A percentile compares a stretch with the other conserved stretches of the same genome.
Evolutionary conservation across 768 basidiomycete genomes (phyloP).

Genomic region (Boletus rex-veris): DNA sequence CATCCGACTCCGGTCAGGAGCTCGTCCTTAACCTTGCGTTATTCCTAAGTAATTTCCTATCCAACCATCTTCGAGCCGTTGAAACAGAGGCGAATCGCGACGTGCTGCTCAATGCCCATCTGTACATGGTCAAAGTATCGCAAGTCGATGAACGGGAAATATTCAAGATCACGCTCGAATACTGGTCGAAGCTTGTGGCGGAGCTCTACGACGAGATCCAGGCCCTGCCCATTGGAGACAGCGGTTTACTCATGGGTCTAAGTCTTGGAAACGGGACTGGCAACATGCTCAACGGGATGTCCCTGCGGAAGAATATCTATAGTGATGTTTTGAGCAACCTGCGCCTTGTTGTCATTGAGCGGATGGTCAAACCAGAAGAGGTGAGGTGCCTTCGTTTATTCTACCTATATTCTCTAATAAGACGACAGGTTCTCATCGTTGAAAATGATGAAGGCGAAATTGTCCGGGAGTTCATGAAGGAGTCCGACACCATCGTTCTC

Average conservation of each 20-base stretch:
- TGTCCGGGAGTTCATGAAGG: constrained; percentile 98
- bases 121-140: constrained; percentile 97
- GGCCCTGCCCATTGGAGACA: constrained; percentile 82
- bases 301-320: constrained; percentile 91
- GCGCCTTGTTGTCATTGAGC: constrained; percentile 92
- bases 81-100: constrained; percentile 90
- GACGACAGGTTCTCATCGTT: constrained; percentile 83
- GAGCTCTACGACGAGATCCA: constrained; percentile 98
- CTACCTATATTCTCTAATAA: constrained; percentile 4
- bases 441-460: constrained; percentile 99
- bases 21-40: constrained; percentile 95
- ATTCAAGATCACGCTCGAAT: constrained; percentile 98
- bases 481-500: constrained; percentile 94
- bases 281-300: constrained; percentile 71
- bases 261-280: constrained; percentile 67
- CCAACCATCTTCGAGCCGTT: constrained; percentile 88
- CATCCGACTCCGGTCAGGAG: constrained; percentile 91
- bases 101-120: constrained; percentile 91
- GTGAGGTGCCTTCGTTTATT: constrained; percentile 40
- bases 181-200: constrained; percentile 93
- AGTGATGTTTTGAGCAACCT: constrained; percentile 92
- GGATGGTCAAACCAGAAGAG: constrained; percentile 99
- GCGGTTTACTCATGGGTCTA: constrained; percentile 83
- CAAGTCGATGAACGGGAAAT: constrained; percentile 98
- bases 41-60: constrained; percentile 97